These are phyloP conservation scores for Thozetella sp. DNA, from an alignment of 495 filamentous ascomycete genomes.

Conservation along the genomic window DNA sequence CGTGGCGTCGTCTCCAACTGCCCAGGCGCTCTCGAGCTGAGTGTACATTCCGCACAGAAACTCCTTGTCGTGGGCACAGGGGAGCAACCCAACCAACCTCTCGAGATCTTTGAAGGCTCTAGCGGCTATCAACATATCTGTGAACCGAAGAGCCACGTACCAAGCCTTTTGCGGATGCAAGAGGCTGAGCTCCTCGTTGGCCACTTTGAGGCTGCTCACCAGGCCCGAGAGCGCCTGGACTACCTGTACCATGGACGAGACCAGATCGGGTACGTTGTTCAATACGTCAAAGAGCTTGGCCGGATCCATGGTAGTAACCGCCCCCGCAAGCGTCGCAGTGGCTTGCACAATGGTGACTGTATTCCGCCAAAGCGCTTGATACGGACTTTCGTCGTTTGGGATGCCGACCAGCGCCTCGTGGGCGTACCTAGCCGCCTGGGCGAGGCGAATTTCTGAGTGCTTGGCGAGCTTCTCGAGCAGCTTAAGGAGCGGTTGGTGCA, in stretches of 20 bases:
- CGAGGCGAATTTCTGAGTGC: background rate
- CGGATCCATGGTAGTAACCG: background rate
- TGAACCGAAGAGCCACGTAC: background rate
- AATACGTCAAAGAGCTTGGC: background rate
- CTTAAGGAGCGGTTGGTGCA: background rate
- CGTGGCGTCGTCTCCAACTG: background rate
- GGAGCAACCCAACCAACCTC: background rate
- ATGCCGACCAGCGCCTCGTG: background rate
- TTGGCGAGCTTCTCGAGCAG: background rate
- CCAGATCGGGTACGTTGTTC: background rate
- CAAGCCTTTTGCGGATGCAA: background rate
- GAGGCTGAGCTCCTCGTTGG: background rate
- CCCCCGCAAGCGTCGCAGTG: background rate
- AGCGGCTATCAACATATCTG: background rate
- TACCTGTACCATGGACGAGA: background rate
- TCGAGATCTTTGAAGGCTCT: background rate
- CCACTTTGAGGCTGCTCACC: too few species aligned
- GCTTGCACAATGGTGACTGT: background rate
- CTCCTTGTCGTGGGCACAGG: background rate
- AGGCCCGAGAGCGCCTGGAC: background rate
- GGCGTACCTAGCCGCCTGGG: background rate
- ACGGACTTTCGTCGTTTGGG: background rate
- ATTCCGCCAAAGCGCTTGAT: background rate
- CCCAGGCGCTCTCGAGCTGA: background rate
- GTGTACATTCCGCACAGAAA: background rate